These are phyloP conservation scores for Cladosporium sphaerospermum DNA, from an alignment of 2,329 filamentous ascomycete species.

Conservation along the genomic window DNA sequence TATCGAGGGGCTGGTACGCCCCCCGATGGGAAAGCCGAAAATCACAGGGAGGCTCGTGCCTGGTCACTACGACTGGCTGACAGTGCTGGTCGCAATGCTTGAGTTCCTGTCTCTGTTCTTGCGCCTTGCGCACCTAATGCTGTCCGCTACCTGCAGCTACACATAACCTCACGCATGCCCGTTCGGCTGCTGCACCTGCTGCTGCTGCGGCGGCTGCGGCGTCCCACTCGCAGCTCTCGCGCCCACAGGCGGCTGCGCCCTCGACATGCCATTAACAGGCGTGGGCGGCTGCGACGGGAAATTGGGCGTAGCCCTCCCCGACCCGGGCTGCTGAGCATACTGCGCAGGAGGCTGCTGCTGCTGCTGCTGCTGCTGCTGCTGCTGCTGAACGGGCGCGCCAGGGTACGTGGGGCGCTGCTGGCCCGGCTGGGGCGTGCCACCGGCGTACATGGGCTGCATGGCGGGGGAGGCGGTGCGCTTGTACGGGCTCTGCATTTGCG, in stretches of 20 bases:
- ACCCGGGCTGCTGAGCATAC: constrained; percentile 20
- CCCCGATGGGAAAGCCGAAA: no score
- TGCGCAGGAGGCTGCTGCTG: constrained; percentile 10
- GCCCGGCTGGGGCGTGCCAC: not conserved
- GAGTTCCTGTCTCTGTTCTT: no score
- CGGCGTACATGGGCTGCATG: constrained; percentile 13
- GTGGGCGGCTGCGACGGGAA: constrained; percentile 26
- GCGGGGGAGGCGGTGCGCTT: constrained; percentile 25
- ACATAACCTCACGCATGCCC: not conserved
- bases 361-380: constrained; percentile 6
- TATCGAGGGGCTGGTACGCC: no score
- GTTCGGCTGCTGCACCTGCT: not conserved
- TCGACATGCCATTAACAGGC: constrained; percentile 21
- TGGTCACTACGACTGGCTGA: no score
- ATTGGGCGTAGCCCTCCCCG: constrained; percentile 24
- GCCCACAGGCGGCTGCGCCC: not conserved
- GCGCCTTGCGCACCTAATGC: no score
- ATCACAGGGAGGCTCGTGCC: no score
- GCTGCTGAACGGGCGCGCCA: not conserved
- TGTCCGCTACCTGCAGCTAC: no score
- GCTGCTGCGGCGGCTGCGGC: not conserved
- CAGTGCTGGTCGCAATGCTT: no score
- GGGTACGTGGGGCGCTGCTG: constrained; percentile 13
- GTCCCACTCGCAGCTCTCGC: constrained; percentile 3
- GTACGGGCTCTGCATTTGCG: constrained; percentile 13